A percentile compares a stretch with the other conserved stretches of the same genome.
Conservation (phyloP, 2,329 filamentous ascomycete species). For the Penicillium sclerotiorum region DNA sequence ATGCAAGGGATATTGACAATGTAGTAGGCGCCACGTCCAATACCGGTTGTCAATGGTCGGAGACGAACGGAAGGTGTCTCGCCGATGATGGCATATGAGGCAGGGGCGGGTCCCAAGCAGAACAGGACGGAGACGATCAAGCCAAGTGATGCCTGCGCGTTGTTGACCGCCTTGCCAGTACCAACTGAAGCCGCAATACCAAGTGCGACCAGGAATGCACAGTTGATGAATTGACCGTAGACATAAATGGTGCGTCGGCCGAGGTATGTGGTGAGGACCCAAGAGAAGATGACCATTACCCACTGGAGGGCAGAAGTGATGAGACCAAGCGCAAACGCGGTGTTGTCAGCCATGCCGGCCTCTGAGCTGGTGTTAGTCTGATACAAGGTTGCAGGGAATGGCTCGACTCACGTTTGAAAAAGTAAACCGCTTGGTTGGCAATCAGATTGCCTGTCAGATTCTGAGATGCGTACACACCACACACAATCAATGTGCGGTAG, state of each 20-base stretch:
- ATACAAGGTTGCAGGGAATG: slow-evolving; percentile 17
- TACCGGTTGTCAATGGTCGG: slow-evolving; percentile 65
- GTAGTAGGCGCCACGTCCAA: slow-evolving; percentile 67
- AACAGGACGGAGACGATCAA: slow-evolving; percentile 68
- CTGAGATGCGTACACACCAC: slow-evolving; percentile 61
- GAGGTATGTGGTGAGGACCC: slow-evolving; percentile 66
- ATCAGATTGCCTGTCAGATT: slow-evolving; percentile 65
- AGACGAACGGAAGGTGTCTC: slow-evolving; percentile 69
- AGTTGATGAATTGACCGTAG: slow-evolving; percentile 60
- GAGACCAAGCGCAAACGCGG: slow-evolving; percentile 63
- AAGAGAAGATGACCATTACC: slow-evolving; percentile 67
- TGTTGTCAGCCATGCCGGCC: slow-evolving; percentile 59
- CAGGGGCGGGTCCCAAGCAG: slow-evolving; percentile 63
- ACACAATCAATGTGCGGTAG: slow-evolving; percentile 59
- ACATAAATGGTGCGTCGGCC: slow-evolving; percentile 67
- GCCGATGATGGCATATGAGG: slow-evolving; percentile 68
- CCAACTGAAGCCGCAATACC: slow-evolving; percentile 61
- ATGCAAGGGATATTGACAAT: slow-evolving; percentile 67
- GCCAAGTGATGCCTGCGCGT: slow-evolving; percentile 64
- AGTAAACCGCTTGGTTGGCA: slow-evolving; percentile 64
- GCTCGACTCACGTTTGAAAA: slow-evolving; percentile 51
- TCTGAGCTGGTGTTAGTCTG: slow-evolving; percentile 50
- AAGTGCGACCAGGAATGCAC: slow-evolving; percentile 57
- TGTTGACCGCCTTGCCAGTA: slow-evolving; percentile 41
- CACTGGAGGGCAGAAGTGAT: slow-evolving; percentile 66